phyloP scores from a whole-genome alignment of 352 stramenopile genomes.

The Achlya hypogyna region DNA sequence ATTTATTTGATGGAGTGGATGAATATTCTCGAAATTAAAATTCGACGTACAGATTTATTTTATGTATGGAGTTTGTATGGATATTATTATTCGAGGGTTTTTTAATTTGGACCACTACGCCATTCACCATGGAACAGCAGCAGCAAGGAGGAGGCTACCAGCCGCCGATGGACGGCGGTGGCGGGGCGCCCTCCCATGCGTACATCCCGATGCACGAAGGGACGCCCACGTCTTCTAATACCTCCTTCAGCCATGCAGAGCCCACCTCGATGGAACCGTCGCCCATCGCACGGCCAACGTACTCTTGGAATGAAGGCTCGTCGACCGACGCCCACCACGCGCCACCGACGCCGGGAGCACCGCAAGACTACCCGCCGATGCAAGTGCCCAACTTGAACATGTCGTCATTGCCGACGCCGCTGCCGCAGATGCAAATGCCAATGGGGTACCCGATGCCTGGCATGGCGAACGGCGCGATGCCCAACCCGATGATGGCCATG shows the following conservation, averaged over 20 bases:
- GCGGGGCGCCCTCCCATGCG: not conserved
- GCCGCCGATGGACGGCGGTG: conserved; percentile 1
- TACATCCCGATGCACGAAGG: not conserved
- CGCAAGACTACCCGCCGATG: conserved; percentile 4
- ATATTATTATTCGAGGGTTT: not conserved
- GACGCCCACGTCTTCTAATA: not conserved
- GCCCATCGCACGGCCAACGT: not conserved
- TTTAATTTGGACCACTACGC: conserved; percentile 14
- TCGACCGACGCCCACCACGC: not conserved
- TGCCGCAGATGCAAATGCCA: conserved; percentile 12
- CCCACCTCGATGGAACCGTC: not conserved
- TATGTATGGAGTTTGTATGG: conserved; percentile 4
- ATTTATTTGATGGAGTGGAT: not conserved
- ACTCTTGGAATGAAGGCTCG: conserved; percentile 1
- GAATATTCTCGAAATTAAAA: not conserved
- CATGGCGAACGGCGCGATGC: conserved; percentile 1
- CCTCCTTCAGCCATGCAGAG: not conserved
- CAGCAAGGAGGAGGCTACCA: conserved; percentile 8
- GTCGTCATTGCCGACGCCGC: not conserved
- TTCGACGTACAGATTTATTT: no score
- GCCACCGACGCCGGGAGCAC: not conserved
- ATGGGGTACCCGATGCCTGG: conserved; percentile 13
- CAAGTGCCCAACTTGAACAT: conserved; percentile 9
- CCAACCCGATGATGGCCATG: conserved; percentile 21
- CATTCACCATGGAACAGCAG: conserved; percentile 13